Base-by-base conservation (phyloP, 139 green algal species). In the Chlorella sp. region DNA sequence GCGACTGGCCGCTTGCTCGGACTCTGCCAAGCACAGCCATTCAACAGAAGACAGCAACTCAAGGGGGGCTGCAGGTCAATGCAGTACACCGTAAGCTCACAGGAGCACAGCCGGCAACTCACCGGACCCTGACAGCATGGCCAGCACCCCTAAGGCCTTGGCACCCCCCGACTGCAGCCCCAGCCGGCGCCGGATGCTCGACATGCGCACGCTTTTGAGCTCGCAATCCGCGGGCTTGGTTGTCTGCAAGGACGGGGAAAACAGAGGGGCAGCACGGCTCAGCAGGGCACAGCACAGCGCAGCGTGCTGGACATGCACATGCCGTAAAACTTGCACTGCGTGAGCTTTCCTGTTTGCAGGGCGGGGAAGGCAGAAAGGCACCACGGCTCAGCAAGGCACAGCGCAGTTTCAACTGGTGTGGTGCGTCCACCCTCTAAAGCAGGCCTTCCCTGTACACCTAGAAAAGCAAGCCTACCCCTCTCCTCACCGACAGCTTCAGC, bases 301-400 rank as follows among this genome's bases (percentile, higher is more conserved):
- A n/a, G n/a, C n/a, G n/a, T n/a, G n/a, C n/a, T n/a, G n/a, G n/a
- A n/a, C n/a, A n/a, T n/a, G n/a, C n/a, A n/a, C n/a, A n/a, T n/a
- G n/a, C n/a, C n/a, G n/a, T n/a, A n/a, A n/a, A 92, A 28, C 83
- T 93, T 87, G 39, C 86, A 88, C 24, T 91, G 71, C 2, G 71
- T 15, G 0, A 85, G 87, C n/a, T 88, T 24, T 0, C 11, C 22
- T 4, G 91, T 92, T 88, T 93, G 91, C 48, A 39, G 79, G 14
- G 79, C 40, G 30, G 30, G 28, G 30, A 39, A 30, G 19, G 66
- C 24, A 73, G 22, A 2, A 73, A 28, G 26, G 66, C 66, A 4
- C 24, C 24, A 28, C 66, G 11, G n/a, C n/a, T n/a, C 26, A 73
- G 66, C 24, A 30, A 9, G 19, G 66, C 66, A 28, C 3, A 73